These are phyloP conservation scores for Saccharomycopsis microspora DNA, from an alignment of 805 yeast species.

Conservation along the genomic window DNA sequence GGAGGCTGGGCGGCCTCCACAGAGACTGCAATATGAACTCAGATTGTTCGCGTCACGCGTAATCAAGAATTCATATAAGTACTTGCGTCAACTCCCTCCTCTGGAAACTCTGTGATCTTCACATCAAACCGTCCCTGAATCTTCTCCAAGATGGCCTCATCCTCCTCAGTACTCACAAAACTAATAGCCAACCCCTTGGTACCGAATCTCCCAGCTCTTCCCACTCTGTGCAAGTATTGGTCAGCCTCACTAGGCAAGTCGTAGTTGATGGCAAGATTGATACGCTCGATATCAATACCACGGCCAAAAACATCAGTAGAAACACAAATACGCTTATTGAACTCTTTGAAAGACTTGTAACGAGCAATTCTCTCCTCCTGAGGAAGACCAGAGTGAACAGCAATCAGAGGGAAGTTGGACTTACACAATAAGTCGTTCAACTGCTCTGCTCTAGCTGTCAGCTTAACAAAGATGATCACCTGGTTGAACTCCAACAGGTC, in stretches of 20 bases:
- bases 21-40: no score
- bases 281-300: conserved; percentile 99
- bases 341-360: conserved; percentile 93
- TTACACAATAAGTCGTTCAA: conserved; percentile 81
- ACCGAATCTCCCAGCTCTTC: conserved; percentile 99
- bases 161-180: conserved; percentile 75
- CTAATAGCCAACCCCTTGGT: conserved; percentile 96
- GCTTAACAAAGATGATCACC: conserved; percentile 91
- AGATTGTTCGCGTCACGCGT: no score
- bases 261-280: conserved; percentile 94
- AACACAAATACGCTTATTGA: conserved; percentile 97
- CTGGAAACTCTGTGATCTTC: conserved; percentile 90
- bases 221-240: conserved; percentile 97
- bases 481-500: conserved; percentile 96
- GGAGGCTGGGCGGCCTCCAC: no score
- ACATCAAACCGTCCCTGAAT: conserved; percentile 98
- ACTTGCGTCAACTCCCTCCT: conserved; percentile 94
- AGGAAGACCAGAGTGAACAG: conserved; percentile 89
- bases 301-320: conserved; percentile 98
- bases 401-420: conserved; percentile 93
- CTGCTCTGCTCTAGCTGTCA: conserved; percentile 85
- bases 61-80: conserved; percentile 89
- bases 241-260: conserved; percentile 95
- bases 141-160: conserved; percentile 79
- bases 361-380: conserved; percentile 98